Evolutionary conservation across 257 asterid genomes (phyloP).

Genomic region (Linaria vulgaris): DNA sequence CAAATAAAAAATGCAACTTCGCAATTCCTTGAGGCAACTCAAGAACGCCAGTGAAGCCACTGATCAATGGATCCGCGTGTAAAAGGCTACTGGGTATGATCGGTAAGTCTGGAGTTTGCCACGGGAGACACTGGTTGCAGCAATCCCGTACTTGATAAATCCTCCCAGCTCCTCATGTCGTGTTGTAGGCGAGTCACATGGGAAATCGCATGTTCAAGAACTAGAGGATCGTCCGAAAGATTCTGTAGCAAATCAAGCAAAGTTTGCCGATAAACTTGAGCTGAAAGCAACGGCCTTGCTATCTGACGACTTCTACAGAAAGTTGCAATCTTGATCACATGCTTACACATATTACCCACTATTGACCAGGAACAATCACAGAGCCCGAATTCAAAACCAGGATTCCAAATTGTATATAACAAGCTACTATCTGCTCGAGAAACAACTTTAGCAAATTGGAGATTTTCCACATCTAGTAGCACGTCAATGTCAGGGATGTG

Average conservation of each 20-base stretch:
- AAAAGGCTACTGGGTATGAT: constrained; percentile 23
- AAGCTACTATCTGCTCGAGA: constrained; percentile 45
- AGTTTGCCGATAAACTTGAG: constrained; percentile 41
- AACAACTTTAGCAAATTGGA: constrained; percentile 46
- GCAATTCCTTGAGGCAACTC: no score
- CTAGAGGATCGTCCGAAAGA: constrained; percentile 45
- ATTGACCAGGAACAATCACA: constrained; percentile 59
- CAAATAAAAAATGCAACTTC: no score
- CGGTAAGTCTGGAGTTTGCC: constrained; percentile 23
- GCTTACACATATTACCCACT: constrained; percentile 53
- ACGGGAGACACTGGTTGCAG: constrained; percentile 39
- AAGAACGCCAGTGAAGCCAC: no score
- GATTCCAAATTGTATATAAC: constrained; percentile 48
- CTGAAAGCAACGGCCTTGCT: constrained; percentile 41
- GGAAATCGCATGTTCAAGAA: constrained; percentile 44
- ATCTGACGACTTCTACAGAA: constrained; percentile 41
- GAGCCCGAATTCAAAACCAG: constrained; percentile 50
- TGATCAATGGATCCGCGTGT: constrained; percentile 24
- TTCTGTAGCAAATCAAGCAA: constrained; percentile 44
- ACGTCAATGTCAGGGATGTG: constrained; percentile 48
- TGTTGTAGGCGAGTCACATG: constrained; percentile 36
- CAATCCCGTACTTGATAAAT: constrained; percentile 41
- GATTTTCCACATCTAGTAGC: constrained; percentile 44
- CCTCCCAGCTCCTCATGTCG: constrained; percentile 45
- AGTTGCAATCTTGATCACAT: constrained; percentile 39